Evolutionary conservation across 2,329 filamentous ascomycete genomes (phyloP), one percentile per base, ranked within the genome.

Genomic region (Penicillium janthinellum): DNA sequence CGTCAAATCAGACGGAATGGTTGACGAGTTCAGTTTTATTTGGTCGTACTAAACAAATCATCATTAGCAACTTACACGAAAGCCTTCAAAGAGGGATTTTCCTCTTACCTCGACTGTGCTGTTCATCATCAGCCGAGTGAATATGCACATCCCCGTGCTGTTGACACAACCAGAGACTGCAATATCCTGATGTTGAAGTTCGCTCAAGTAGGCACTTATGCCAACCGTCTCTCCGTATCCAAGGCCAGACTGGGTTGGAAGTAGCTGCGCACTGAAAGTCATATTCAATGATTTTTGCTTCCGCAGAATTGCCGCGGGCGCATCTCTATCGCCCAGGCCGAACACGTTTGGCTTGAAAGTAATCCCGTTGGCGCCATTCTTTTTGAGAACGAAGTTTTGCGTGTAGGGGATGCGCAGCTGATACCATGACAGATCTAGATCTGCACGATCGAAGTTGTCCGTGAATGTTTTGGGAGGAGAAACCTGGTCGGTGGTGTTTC

Each of bases 71-170:
- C 20, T 12, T 12, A 6, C 10, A 12, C 12, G 5, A 10, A 4
- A 17, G 6, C 3, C 20, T 15, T 22, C 2, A 7, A 5, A 42
- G 2, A 1, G 10, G 17, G 17, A 22, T 4, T 28, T 5, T 2
- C 2, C 3, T 22, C 7, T 15, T 47, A 47, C 44, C 44, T 47
- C 12, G 12, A 14, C 4, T n/a, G 22, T 47, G 12, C 14, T 31
- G 14, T 47, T 47, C 11, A 15, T 47, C 75, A 75, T 73, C 78
- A 78, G 14, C 12, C 22, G 25, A 28, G 44, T 47, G 11, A 15
- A 28, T 47, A 47, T 47, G 44, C 44, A 47, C 44, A 47, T 47
- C 44, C 44, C 44, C 2, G 44, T 31, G 44, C 44, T 47, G 7
- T 47, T 47, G 12, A 25, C 25, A n/a, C 44, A 47, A 8, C 44